Percentiles rank a stretch among this genome's conserved stretches.
Evolutionary conservation across 2,329 filamentous ascomycete genomes (phyloP).

Genomic region (Ascochyta rabiei): DNA sequence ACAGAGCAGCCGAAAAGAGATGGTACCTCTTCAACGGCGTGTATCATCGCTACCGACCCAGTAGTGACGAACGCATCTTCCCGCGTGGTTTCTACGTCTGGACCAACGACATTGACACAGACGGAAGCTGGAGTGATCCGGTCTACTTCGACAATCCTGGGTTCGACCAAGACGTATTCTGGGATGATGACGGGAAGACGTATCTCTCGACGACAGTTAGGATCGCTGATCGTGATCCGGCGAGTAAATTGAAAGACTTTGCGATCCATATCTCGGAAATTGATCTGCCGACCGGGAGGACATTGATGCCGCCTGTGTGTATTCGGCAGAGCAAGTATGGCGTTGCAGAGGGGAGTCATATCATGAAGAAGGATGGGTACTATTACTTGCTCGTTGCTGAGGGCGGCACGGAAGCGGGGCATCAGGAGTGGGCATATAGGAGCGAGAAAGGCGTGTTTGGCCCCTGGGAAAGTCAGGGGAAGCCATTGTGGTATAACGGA

Average conservation of each 20-base stretch:
- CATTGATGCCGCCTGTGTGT: slow-evolving; percentile 23
- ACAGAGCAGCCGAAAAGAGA: slow-evolving; percentile 15
- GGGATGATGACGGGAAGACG: slow-evolving; percentile 60
- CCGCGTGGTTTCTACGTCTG: slow-evolving; percentile 57
- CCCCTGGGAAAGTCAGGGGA: slow-evolving; percentile 43
- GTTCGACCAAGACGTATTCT: slow-evolving; percentile 50
- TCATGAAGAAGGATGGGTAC: slow-evolving; percentile 32
- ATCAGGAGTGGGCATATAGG: slow-evolving; percentile 59
- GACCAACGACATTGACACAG: slow-evolving; percentile 26
- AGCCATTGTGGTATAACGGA: slow-evolving; percentile 44
- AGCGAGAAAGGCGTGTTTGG: slow-evolving; percentile 51
- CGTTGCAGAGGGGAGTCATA: slow-evolving; percentile 45
- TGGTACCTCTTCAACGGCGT: slow-evolving; percentile 35
- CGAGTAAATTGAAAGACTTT: slow-evolving; percentile 30
- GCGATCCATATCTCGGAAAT: slow-evolving; percentile 41
- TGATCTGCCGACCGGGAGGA: slow-evolving; percentile 38
- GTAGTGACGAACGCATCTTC: slow-evolving; percentile 47
- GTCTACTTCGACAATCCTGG: slow-evolving; percentile 33
- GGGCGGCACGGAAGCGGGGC: slow-evolving; percentile 45
- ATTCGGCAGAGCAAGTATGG: slow-evolving; percentile 34
- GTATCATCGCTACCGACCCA: slow-evolving; percentile 31
- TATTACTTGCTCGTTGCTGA: slow-evolving; percentile 41
- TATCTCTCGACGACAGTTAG: slow-evolving; percentile 47
- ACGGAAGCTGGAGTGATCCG: slow-evolving; percentile 29
- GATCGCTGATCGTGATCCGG: slow-evolving; percentile 21